These are phyloP conservation scores for Colletotrichum costaricense DNA, from an alignment of 2,329 filamentous ascomycete genomes.

Conservation along the genomic window DNA sequence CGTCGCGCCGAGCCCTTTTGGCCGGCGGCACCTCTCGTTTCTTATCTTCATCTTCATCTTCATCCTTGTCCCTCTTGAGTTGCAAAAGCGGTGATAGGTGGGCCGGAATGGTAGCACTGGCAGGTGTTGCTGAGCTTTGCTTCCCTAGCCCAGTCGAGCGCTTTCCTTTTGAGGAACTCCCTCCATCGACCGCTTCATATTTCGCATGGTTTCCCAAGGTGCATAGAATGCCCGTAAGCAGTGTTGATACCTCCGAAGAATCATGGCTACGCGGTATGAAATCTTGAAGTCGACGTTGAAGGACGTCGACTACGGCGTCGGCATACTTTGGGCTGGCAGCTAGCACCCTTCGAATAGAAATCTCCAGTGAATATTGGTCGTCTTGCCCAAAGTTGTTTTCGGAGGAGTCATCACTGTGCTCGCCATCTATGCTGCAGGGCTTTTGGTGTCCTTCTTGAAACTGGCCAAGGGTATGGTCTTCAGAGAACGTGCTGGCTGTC, in stretches of 20 bases:
- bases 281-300: not conserved
- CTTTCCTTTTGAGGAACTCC: not conserved
- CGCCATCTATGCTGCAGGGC: too few relatives aligned
- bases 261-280: not conserved
- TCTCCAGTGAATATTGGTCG: not conserved
- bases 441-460: too few relatives aligned
- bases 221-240: not conserved
- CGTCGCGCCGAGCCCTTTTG: not conserved
- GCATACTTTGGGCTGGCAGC: not conserved
- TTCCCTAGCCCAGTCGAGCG: not conserved
- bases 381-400: not conserved
- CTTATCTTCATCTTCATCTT: not conserved
- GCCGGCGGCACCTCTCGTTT: not conserved
- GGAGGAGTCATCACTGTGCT: not conserved
- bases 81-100: not conserved
- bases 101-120: not conserved
- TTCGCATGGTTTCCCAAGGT: not conserved
- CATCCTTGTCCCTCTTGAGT: not conserved
- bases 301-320: not conserved
- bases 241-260: not conserved
- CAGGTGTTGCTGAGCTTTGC: not conserved
- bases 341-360: not conserved
- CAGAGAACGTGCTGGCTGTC: too few relatives aligned
- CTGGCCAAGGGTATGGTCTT: too few relatives aligned
- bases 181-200: not conserved